phyloP scores from a whole-genome alignment of 179 eudicot species.

The Amaranthus tricolor region DNA sequence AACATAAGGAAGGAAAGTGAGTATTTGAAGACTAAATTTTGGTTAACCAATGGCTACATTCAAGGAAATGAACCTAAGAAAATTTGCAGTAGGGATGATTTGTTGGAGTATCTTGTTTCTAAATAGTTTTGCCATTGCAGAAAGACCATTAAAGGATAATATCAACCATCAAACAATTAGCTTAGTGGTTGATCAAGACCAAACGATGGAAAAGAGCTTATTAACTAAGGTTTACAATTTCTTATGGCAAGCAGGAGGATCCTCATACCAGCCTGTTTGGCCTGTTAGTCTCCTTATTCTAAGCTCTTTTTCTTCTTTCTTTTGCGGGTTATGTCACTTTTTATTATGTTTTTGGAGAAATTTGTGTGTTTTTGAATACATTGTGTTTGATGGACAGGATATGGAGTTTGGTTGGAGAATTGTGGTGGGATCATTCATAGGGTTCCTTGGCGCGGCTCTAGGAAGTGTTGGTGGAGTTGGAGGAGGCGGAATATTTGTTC shows the following conservation, averaged over 20 bases:
- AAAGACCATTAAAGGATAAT: constrained; percentile 37
- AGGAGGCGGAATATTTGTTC: constrained; percentile 67
- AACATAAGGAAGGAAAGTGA: neutral
- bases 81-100: constrained; percentile 23
- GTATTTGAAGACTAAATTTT: neutral
- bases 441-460: constrained; percentile 56
- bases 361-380: neutral
- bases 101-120: constrained; percentile 30
- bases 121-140: constrained; percentile 33
- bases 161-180: constrained; percentile 10
- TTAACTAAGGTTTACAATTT: constrained; percentile 34
- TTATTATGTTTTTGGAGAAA: neutral
- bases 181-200: constrained; percentile 16
- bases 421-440: constrained; percentile 41
- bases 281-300: constrained; percentile 42
- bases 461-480: constrained; percentile 72
- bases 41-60: constrained; percentile 18
- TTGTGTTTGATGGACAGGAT: constrained; percentile 35
- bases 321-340: neutral
- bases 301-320: neutral
- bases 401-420: constrained; percentile 60
- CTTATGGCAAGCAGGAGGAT: constrained; percentile 48
- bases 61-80: constrained; percentile 17
- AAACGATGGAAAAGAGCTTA: constrained; percentile 26
- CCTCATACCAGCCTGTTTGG: constrained; percentile 63